Evolutionary conservation across 768 basidiomycete species (phyloP).

Genomic region (Lentinus tigrinus): DNA sequence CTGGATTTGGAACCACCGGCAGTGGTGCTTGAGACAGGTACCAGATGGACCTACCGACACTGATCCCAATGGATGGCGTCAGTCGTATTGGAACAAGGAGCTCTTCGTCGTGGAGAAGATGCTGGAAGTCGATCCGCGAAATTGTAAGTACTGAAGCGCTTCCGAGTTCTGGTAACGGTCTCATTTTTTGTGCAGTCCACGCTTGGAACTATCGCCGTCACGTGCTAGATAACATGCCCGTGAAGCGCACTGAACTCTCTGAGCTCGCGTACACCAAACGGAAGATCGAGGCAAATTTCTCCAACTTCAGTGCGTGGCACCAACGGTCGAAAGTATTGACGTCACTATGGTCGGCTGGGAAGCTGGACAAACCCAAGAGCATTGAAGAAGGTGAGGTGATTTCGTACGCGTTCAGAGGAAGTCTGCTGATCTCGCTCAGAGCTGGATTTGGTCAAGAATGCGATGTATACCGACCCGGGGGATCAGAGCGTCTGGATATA

Average conservation of each 20-base stretch:
- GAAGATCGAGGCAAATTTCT: conserved; percentile 93
- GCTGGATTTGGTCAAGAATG: conserved; percentile 88
- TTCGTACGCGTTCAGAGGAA: neutral
- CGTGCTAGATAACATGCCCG: conserved; percentile 69
- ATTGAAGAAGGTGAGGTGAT: conserved; percentile 66
- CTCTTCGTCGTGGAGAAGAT: conserved; percentile 88
- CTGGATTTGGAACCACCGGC: conserved; percentile 97
- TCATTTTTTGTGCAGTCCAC: conserved; percentile 55
- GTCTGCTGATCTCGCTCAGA: conserved; percentile 47
- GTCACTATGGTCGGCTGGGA: conserved; percentile 61
- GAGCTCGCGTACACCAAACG: conserved; percentile 84
- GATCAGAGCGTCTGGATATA: conserved; percentile 99
- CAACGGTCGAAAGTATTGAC: conserved; percentile 83
- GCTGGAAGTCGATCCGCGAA: conserved; percentile 87
- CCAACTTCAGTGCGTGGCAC: conserved; percentile 99
- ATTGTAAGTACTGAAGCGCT: conserved; percentile 58
- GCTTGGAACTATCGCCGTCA: conserved; percentile 96
- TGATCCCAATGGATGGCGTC: conserved; percentile 67
- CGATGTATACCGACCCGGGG: conserved; percentile 93
- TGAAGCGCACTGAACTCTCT: conserved; percentile 49
- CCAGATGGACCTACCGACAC: conserved; percentile 67
- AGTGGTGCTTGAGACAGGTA: conserved; percentile 90
- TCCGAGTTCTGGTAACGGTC: neutral
- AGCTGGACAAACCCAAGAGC: conserved; percentile 49
- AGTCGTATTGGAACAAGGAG: conserved; percentile 81